These are phyloP conservation scores for Chlorella sp. DNA, from an alignment of 139 green algal species.

Conservation along the genomic window DNA sequence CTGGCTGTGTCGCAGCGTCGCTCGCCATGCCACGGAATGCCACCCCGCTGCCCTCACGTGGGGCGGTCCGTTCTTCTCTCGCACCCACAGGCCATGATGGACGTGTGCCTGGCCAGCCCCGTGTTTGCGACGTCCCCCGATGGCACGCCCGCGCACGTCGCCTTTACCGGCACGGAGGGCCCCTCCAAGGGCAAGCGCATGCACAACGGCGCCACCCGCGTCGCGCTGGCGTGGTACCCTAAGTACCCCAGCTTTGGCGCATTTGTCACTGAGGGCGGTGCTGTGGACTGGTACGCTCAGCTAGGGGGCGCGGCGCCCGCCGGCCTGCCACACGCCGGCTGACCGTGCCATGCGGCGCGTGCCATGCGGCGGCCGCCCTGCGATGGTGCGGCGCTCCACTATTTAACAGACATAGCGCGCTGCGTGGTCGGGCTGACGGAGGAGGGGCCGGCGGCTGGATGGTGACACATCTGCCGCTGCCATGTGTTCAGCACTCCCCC, in stretches of 20 bases:
- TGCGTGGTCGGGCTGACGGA: too few species aligned
- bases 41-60: background rate
- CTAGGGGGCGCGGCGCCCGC: slow-evolving; percentile 1
- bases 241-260: slow-evolving; percentile 62
- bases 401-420: too few species aligned
- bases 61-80: too few species aligned
- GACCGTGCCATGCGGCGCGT: too few species aligned
- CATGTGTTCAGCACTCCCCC: too few species aligned
- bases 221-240: slow-evolving; percentile 73
- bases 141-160: slow-evolving; percentile 23
- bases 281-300: slow-evolving; percentile 36
- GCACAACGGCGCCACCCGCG: slow-evolving; percentile 61
- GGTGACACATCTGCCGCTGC: too few species aligned
- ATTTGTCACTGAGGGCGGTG: slow-evolving; percentile 38
- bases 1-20: too few species aligned
- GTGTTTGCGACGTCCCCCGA: slow-evolving; percentile 32
- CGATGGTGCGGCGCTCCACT: too few species aligned
- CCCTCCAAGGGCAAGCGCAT: slow-evolving; percentile 68
- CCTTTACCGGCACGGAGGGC: slow-evolving; percentile 47
- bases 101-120: slow-evolving; percentile 25
- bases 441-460: too few species aligned
- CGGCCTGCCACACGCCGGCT: slow-evolving; percentile 33
- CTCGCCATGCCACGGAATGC: background rate
- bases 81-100: slow-evolving; percentile 67
- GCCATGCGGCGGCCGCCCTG: too few species aligned